These are phyloP conservation scores for Tylopilus sp. DNA, from an alignment of 768 basidiomycete genomes.

Conservation along the genomic window DNA sequence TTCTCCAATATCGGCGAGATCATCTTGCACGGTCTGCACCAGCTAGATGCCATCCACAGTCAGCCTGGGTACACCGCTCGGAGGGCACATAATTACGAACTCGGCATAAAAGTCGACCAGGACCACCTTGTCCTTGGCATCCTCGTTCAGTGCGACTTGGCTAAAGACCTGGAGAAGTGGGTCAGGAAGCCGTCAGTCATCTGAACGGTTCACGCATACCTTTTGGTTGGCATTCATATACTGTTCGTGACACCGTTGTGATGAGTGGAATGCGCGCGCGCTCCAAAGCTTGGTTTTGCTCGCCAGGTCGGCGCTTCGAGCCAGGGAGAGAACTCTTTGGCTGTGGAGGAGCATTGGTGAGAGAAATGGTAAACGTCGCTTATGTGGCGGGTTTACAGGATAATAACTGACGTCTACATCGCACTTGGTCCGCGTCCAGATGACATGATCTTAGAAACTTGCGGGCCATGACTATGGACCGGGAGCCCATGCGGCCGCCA, in stretches of 20 bases:
- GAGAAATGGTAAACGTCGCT: not conserved
- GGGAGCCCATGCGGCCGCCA: no score
- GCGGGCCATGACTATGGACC: no score
- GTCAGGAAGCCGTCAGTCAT: not conserved
- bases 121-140: constrained; percentile 48
- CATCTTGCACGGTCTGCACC: constrained; percentile 75
- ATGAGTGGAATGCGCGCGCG: constrained; percentile 39
- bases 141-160: constrained; percentile 27
- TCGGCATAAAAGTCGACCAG: constrained; percentile 82
- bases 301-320: constrained; percentile 1
- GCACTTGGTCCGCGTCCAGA: no score
- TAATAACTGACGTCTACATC: no score
- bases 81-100: constrained; percentile 40
- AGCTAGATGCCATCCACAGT: constrained; percentile 39
- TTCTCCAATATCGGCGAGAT: constrained; percentile 69
- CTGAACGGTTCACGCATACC: constrained; percentile 29
- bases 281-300: constrained; percentile 23
- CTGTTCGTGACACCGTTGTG: constrained; percentile 31
- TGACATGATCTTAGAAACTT: no score
- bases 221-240: constrained; percentile 44
- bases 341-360: constrained; percentile 13
- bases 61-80: constrained; percentile 2
- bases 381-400: not conserved
- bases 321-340: constrained; percentile 1
- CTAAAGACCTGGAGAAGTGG: constrained; percentile 33